Evolutionary conservation across 2,329 filamentous ascomycete genomes (phyloP), one percentile per base, ranked within the genome.

Genomic region (Monosporascus sp.): DNA sequence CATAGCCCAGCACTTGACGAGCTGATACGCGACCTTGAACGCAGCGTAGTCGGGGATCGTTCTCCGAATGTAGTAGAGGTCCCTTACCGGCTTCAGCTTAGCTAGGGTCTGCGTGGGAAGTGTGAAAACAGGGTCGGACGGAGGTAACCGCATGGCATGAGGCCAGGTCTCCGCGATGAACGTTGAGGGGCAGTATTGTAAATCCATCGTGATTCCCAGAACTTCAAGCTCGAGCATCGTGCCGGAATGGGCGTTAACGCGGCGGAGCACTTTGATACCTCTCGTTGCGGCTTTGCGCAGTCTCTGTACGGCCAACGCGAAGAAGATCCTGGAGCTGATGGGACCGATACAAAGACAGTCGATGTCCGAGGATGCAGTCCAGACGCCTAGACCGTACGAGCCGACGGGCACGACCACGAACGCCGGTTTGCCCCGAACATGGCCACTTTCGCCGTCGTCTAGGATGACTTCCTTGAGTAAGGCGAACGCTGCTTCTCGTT

Each of bases 281-380:
- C 67, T 63, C 1, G 64, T 56, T 1, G 70, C 64, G 1, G 76
- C 76, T 54, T 72, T 79, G 27, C 72, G 72, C 9, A 88, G 67
- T 8, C 81, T 75, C 60, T 82, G 78, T 1, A 72, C 68, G 5
- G 79, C 80, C 17, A 88, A 69, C 9, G 78, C 66, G 62, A 87
- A 86, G 64, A 88, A 88, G 0, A 77, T 81, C 54, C 73, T 75
- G 1, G 82, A 70, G 61, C 82, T 82, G 52, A 85, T 81, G 22
- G 78, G 75, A 1, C 84, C 83, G 55, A 88, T 80, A 58, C 79
- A 86, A 6, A 88, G 73, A 59, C 83, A 84, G 66, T 89, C 83
- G 6, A 89, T 75, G 58, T 87, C 83, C 1, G 84, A 88, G 0
- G 74, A 64, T 2, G 70, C 61, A 1, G 79, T 82, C 82, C 84